Evolutionary conservation across 2,329 filamentous ascomycete genomes (phyloP), one percentile per base, ranked within the genome.

Genomic region (Sclerotinia subarctica): DNA sequence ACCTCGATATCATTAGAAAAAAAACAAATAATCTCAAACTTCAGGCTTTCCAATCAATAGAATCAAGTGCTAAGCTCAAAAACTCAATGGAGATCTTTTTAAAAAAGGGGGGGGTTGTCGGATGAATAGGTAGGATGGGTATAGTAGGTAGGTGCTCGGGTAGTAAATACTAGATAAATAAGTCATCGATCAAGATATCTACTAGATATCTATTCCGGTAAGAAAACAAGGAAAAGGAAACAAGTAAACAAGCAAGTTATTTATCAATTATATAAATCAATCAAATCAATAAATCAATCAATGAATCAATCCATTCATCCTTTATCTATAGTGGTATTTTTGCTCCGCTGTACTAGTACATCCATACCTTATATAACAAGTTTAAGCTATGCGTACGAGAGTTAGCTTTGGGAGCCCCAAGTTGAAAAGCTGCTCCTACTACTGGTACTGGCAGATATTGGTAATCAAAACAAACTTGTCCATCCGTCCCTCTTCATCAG

Each of bases 341-440:
- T 15, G 2, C 26, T 35, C 26, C 15, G 11, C 19, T 32, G 21
- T 49, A 49, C 19, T 60, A 49, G 32, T 32, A 56, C 17, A 7
- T 26, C 17, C n/a, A 38, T 49, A 51, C 38, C 26, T 54, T 54
- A 56, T 62, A 62, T 51, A 51, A 24, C 44, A 60, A n/a, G 24
- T 54, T n/a, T 35, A 54, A n/a, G 35, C 35, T 35, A 35, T 7
- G 52, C 32, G 52, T 54, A 54, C 52, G 52, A 49, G 26, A 32
- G 26, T 49, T 8, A 2, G 26, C 15, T 21, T 44, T 8, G 35
- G 19, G 42, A 32, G 13, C 10, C 13, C 38, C 42, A 8, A 60
- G 26, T 47, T 13, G 21, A 35, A 35, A 26, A 38, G 24, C 58
- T 35, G 29, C 58, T 21, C 46, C 24, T n/a, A 13, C 21, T 17